These are phyloP conservation scores for Coelastrella sp. DNA, from an alignment of 139 green algal genomes.

Conservation along the genomic window DNA sequence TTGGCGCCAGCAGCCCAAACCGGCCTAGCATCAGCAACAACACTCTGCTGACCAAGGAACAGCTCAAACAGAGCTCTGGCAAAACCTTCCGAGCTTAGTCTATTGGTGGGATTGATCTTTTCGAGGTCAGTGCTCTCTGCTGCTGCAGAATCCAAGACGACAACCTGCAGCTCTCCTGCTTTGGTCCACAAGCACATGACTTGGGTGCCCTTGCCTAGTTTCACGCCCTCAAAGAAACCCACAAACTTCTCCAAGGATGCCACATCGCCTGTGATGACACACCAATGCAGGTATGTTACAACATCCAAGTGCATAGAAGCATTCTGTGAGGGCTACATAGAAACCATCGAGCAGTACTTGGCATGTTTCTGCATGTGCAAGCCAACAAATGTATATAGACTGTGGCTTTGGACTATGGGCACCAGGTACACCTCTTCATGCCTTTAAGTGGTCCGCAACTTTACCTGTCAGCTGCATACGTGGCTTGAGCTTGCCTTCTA, in stretches of 20 bases:
- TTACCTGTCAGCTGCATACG: slow-evolving; percentile 73
- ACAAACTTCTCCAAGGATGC: slow-evolving; percentile 71
- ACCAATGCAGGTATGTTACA: not conserved
- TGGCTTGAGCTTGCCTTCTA: slow-evolving; percentile 76
- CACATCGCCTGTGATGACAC: slow-evolving; percentile 56
- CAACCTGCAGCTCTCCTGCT: slow-evolving; percentile 56
- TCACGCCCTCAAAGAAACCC: slow-evolving; percentile 56
- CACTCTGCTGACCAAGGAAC: slow-evolving; percentile 66
- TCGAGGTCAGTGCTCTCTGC: slow-evolving; percentile 28
- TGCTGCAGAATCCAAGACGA: slow-evolving; percentile 44
- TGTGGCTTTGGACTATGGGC: no score
- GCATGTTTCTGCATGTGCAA: no score
- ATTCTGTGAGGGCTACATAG: no score
- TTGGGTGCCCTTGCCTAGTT: slow-evolving; percentile 59
- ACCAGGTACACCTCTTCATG: no score
- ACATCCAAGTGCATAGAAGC: not conserved
- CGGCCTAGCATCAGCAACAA: slow-evolving; percentile 61
- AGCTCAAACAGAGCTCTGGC: slow-evolving; percentile 84
- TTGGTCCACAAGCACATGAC: slow-evolving; percentile 57
- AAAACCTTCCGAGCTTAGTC: slow-evolving; percentile 61
- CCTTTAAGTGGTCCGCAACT: no score
- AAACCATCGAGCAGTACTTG: no score
- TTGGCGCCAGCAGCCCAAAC: slow-evolving; percentile 70
- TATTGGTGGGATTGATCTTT: slow-evolving; percentile 9
- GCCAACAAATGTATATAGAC: no score